phyloP scores from a whole-genome alignment of 1,284 basidiomycete species.

The Boletus smithii region DNA sequence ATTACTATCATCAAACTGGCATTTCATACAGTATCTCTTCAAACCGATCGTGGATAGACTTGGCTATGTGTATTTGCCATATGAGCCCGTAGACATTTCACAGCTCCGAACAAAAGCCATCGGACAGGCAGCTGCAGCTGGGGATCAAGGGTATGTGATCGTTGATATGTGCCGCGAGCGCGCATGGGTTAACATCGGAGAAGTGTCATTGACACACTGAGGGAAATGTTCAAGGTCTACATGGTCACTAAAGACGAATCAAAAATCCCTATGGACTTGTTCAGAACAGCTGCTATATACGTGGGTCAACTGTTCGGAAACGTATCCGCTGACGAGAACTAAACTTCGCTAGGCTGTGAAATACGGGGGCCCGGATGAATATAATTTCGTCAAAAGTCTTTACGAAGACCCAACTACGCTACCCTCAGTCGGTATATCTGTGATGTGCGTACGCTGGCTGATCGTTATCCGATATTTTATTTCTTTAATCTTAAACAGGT shows the following conservation, averaged over 20 bases:
- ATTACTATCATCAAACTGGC: slow-evolving; percentile 1
- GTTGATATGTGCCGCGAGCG: not conserved
- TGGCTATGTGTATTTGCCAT: slow-evolving; percentile 72
- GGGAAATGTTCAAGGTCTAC: slow-evolving; percentile 71
- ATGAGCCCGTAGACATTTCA: slow-evolving; percentile 71
- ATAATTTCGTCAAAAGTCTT: slow-evolving; percentile 68
- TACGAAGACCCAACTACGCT: slow-evolving; percentile 76
- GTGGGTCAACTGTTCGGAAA: slow-evolving; percentile 35
- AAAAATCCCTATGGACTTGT: slow-evolving; percentile 76
- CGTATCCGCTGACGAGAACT: slow-evolving; percentile 6
- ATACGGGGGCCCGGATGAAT: slow-evolving; percentile 77
- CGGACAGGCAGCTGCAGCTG: slow-evolving; percentile 58
- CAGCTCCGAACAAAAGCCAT: slow-evolving; percentile 81
- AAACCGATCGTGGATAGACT: slow-evolving; percentile 76
- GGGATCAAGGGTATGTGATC: slow-evolving; percentile 51
- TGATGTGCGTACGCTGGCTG: slow-evolving; percentile 51
- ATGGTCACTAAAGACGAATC: slow-evolving; percentile 75
- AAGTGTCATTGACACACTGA: slow-evolving; percentile 74
- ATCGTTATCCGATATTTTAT: slow-evolving; percentile 1
- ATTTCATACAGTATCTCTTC: slow-evolving; percentile 57
- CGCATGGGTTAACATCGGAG: not conserved
- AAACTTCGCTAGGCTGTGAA: slow-evolving; percentile 52
- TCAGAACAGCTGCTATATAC: slow-evolving; percentile 48
- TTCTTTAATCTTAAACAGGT: slow-evolving; percentile 12
- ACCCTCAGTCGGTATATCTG: slow-evolving; percentile 57